These are phyloP conservation scores for Handroanthus guayacan DNA, from an alignment of 257 asterid species.

Conservation along the genomic window DNA sequence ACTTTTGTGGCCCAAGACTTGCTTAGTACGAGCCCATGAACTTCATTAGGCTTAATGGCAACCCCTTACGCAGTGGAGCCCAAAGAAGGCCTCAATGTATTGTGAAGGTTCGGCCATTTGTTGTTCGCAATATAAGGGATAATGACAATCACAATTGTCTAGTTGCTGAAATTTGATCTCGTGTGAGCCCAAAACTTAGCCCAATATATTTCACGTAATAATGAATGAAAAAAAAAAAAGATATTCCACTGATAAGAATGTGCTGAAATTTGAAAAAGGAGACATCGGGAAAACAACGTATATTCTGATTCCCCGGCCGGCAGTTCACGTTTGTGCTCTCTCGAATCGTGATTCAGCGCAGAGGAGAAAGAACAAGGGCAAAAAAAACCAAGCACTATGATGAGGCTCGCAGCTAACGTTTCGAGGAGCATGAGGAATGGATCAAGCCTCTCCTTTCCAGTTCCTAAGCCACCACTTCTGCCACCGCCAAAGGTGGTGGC, in stretches of 20 bases:
- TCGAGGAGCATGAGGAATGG: constrained; percentile 46
- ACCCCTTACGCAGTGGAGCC: neutral
- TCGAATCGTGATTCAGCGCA: constrained; percentile 17
- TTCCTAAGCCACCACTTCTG: constrained; percentile 40
- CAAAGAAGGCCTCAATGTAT: neutral
- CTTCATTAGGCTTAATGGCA: neutral
- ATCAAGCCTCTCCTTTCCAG: constrained; percentile 41
- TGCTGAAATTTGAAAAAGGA: neutral
- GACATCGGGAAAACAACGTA: neutral
- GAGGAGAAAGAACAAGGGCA: neutral
- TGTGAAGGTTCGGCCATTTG: neutral
- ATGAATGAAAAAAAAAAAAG: neutral
- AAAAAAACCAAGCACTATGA: constrained; percentile 40
- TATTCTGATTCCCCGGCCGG: constrained; percentile 22
- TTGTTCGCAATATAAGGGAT: neutral
- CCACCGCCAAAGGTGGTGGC: constrained; percentile 33
- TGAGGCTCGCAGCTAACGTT: constrained; percentile 54
- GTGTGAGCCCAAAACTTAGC: neutral
- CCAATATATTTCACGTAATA: too few species aligned
- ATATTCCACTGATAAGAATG: neutral
- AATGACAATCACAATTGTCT: neutral
- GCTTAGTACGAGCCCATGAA: neutral
- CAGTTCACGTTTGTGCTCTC: constrained; percentile 14
- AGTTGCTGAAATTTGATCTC: neutral
- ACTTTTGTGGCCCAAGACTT: neutral